These are phyloP conservation scores for Circinella minor DNA, from an alignment of 371 early-diverging fungal species.

Conservation along the genomic window DNA sequence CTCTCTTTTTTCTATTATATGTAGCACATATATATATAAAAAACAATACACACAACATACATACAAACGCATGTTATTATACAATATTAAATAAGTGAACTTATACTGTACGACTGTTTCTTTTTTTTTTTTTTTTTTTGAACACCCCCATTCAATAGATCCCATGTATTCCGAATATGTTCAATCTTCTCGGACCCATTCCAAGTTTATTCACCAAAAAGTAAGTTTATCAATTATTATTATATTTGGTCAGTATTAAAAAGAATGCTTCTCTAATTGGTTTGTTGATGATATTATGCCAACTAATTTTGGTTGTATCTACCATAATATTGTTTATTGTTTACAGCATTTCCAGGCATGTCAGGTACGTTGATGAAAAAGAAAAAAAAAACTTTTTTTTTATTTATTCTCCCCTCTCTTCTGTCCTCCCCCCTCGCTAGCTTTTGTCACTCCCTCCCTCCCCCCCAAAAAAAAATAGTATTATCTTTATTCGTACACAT, in stretches of 20 bases:
- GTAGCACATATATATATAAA: not conserved
- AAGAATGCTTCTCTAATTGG: conserved; percentile 3
- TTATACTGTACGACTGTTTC: conserved; percentile 4
- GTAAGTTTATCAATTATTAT: conserved; percentile 21
- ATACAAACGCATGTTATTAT: not conserved
- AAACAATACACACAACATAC: not conserved
- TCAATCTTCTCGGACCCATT: conserved; percentile 74
- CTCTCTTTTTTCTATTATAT: not conserved
- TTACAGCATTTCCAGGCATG: conserved; percentile 88
- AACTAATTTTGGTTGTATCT: not conserved
- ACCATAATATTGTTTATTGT: not conserved
- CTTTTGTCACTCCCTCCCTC: conserved; percentile 27
- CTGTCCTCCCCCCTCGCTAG: not conserved
- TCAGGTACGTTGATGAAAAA: conserved; percentile 23
- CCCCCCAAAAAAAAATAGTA: not conserved
- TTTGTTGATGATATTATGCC: not conserved
- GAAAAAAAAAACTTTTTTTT: not conserved
- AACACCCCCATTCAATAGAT: not conserved
- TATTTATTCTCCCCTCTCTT: not conserved
- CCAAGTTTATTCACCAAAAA: conserved; percentile 91
- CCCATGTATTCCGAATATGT: conserved; percentile 8
- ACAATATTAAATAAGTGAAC: not conserved
- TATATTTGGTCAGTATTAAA: conserved; percentile 1
- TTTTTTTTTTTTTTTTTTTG: no score
- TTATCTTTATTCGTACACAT: no score